Evolutionary conservation across 2,329 filamentous ascomycete species (phyloP).

Genomic region (Aspergillus unguis): DNA sequence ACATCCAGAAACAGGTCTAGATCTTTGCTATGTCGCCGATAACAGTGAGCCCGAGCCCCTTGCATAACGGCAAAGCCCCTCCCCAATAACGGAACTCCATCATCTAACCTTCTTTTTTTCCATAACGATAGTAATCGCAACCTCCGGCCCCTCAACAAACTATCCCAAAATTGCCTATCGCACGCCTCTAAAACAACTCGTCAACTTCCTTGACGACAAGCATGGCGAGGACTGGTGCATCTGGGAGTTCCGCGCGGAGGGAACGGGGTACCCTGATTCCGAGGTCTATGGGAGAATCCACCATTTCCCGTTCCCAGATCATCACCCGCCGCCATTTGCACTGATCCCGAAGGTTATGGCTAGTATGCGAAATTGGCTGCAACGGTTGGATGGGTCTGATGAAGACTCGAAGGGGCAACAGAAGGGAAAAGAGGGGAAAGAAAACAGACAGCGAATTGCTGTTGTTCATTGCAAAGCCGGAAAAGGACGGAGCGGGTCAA

Average conservation of each 20-base stretch:
- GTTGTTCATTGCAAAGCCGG: constrained; percentile 98
- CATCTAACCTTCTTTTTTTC: not conserved
- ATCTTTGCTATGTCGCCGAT: constrained; percentile 93
- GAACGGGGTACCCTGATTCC: constrained; percentile 88
- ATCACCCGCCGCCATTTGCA: constrained; percentile 90
- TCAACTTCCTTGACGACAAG: constrained; percentile 80
- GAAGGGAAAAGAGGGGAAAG: constrained; percentile 28
- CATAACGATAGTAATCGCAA: constrained; percentile 53
- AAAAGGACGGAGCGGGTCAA: constrained; percentile 87
- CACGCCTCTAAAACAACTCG: constrained; percentile 83
- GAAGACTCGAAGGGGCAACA: constrained; percentile 2
- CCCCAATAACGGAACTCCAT: not conserved
- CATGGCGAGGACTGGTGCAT: constrained; percentile 86
- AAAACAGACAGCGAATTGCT: constrained; percentile 58
- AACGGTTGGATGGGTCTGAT: constrained; percentile 33
- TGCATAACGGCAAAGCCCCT: too few relatives aligned
- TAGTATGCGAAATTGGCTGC: constrained; percentile 86
- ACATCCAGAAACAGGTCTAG: constrained; percentile 82
- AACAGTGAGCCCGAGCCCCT: constrained; percentile 47
- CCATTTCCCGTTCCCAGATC: constrained; percentile 95
- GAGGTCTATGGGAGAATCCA: constrained; percentile 81
- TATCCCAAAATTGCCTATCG: constrained; percentile 92
- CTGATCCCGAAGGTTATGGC: constrained; percentile 86
- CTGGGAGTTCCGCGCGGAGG: constrained; percentile 97
- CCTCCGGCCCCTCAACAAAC: constrained; percentile 83